Conservation (phyloP, 306 rosid species). For the Abrus pulchellus region DNA sequence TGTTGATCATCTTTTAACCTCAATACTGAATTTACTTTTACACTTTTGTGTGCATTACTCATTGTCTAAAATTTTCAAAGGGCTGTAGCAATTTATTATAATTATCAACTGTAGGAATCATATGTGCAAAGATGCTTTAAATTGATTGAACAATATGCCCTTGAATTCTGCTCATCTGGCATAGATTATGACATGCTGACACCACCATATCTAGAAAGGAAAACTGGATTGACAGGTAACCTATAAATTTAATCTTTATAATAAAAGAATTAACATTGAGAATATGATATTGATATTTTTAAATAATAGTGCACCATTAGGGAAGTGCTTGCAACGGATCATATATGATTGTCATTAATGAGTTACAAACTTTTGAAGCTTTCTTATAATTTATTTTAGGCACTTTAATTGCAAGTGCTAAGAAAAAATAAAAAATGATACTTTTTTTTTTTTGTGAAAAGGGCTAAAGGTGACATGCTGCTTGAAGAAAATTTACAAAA, state of each 20-base stretch:
- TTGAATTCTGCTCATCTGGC: slow-evolving; percentile 72
- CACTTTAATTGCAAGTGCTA: no score
- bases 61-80: background rate
- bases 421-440: no score
- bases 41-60: background rate
- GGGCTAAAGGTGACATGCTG: no score
- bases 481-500: no score
- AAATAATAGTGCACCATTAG: no score
- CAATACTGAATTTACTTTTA: background rate
- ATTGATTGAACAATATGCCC: slow-evolving; percentile 75
- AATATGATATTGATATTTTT: background rate
- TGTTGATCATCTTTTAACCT: slow-evolving; percentile 5
- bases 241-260: background rate
- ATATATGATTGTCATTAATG: no score
- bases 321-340: no score
- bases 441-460: no score
- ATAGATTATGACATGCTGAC: slow-evolving; percentile 80
- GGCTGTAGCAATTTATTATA: background rate
- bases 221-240: slow-evolving; percentile 78
- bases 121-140: slow-evolving; percentile 65
- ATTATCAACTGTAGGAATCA: slow-evolving; percentile 59
- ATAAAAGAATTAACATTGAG: background rate
- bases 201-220: slow-evolving; percentile 83
- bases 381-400: no score
- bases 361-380: no score